Base-by-base conservation (phyloP, 768 basidiomycete genomes). In the Cystobasidium tubakii region DNA sequence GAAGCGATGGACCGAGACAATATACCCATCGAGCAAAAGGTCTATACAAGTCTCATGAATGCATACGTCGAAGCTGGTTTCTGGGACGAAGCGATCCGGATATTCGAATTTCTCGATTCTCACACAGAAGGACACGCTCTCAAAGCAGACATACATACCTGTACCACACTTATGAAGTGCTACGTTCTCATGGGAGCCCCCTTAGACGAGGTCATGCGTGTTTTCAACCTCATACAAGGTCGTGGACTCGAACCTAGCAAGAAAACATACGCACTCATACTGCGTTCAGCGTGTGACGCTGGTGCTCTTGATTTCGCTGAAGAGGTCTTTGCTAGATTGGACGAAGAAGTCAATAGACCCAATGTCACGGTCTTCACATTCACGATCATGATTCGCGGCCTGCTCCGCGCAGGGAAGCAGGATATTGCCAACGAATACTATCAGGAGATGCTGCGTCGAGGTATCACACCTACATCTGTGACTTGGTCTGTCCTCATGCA, bases 141-240 rank as follows among this genome's bases (percentile, higher is more conserved):
- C 33, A 71, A 55, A 36, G 54, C 69, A 6, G 72, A 73, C 31
- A 84, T 89, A 79, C 85, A 87, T 62, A 76, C 76, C 27, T 66
- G 54, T 19, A 84, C 88, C 65, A 88, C 87, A 81, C 84, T 96
- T 29, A 82, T 95, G 76, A 91, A 90, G 81, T 91, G 91, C 1
- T 89, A 91, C 78, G 86, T 95, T 66, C 83, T 89, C 60, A 85
- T 90, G 42, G 91, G 89, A 29, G 86, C 90, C 1, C 91, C 93
- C 0, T 90, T 89, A 77, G 80, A 81, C 36, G 80, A 86, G 31
- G 88, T 92, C 46, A 82, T 86, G 31, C 80, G 82, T 2, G 78
- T 90, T 42, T 92, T 92, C 81, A 82, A 84, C 54, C 21, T 70
- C 3, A 77, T 81, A 29, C 17, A 70, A 23, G 84, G 83, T 66